Conservation (phyloP, 164 flowering plant species). For the Echeveria elegans region DNA sequence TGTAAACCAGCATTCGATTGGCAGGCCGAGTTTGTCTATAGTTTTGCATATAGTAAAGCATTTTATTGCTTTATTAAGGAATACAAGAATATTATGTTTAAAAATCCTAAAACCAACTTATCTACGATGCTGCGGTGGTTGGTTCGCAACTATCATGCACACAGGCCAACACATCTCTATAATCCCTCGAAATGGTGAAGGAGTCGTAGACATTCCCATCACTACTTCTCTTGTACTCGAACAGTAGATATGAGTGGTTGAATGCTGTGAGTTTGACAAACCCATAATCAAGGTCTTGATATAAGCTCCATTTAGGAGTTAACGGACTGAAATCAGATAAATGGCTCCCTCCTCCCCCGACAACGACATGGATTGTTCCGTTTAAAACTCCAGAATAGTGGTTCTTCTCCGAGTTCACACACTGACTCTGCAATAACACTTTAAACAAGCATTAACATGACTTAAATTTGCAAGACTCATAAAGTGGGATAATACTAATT, state of each 20-base stretch:
- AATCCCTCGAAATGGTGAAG: conserved; percentile 72
- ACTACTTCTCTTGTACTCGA: conserved; percentile 82
- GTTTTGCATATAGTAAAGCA: not conserved
- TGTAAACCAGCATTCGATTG: too few relatives aligned
- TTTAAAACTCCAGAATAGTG: conserved; percentile 53
- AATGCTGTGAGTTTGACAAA: conserved; percentile 82
- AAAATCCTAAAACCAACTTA: not conserved
- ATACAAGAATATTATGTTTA: not conserved
- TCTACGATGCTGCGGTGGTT: conserved; percentile 41
- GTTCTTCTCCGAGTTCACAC: conserved; percentile 45
- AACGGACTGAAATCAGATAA: conserved; percentile 32
- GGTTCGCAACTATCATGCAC: conserved; percentile 52
- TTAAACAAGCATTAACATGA: not conserved
- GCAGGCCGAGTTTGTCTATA: not conserved
- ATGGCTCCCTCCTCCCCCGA: conserved; percentile 78
- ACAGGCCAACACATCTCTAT: conserved; percentile 75
- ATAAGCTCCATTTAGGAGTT: conserved; percentile 56
- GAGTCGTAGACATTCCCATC: conserved; percentile 79
- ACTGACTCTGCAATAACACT: conserved; percentile 42
- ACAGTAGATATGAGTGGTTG: conserved; percentile 66
- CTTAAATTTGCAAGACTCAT: not conserved
- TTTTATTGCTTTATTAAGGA: not conserved
- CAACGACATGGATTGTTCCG: conserved; percentile 84
- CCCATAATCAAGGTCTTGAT: conserved; percentile 57
- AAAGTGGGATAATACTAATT: not conserved